These are phyloP conservation scores for Mycena citricolor DNA, from an alignment of 1,284 basidiomycete genomes.

Conservation along the genomic window DNA sequence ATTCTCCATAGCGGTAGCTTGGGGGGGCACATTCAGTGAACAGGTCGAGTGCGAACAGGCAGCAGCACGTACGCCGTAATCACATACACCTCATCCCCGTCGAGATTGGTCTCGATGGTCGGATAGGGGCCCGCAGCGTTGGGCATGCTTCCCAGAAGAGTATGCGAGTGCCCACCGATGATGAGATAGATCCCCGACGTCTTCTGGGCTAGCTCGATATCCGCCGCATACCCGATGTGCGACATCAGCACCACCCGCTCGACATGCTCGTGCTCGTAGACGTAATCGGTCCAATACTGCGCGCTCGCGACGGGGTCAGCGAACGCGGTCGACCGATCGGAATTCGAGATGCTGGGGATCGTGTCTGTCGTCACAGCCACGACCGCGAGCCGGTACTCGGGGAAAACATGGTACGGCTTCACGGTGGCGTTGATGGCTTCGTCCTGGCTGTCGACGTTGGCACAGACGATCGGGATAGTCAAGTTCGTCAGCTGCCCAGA, in stretches of 20 bases:
- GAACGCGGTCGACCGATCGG: slow-evolving; percentile 36
- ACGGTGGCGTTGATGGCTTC: slow-evolving; percentile 32
- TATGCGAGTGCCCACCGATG: slow-evolving; percentile 45
- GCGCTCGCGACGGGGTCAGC: slow-evolving; percentile 35
- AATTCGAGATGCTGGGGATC: slow-evolving; percentile 33
- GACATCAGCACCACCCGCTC: slow-evolving; percentile 42
- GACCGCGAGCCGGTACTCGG: slow-evolving; percentile 38
- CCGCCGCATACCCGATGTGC: slow-evolving; percentile 44
- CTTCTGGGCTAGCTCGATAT: slow-evolving; percentile 38
- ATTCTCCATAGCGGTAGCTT: slow-evolving; percentile 41
- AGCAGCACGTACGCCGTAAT: slow-evolving; percentile 36
- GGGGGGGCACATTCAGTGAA: background rate
- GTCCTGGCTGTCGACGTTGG: slow-evolving; percentile 40
- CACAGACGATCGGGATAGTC: slow-evolving; percentile 41
- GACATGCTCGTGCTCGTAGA: slow-evolving; percentile 33
- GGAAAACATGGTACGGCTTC: slow-evolving; percentile 38
- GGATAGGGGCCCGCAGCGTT: slow-evolving; percentile 40
- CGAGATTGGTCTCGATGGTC: slow-evolving; percentile 39
- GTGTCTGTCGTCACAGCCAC: slow-evolving; percentile 40
- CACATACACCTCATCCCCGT: slow-evolving; percentile 44
- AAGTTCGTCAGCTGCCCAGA: slow-evolving; percentile 31
- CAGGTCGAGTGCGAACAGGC: background rate
- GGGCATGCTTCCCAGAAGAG: slow-evolving; percentile 39
- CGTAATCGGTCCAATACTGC: slow-evolving; percentile 36
- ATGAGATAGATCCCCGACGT: slow-evolving; percentile 39